Evolutionary conservation across 164 flowering plant genomes (phyloP), one percentile per base, ranked within the genome.

Genomic region (Pachysandra terminalis): DNA sequence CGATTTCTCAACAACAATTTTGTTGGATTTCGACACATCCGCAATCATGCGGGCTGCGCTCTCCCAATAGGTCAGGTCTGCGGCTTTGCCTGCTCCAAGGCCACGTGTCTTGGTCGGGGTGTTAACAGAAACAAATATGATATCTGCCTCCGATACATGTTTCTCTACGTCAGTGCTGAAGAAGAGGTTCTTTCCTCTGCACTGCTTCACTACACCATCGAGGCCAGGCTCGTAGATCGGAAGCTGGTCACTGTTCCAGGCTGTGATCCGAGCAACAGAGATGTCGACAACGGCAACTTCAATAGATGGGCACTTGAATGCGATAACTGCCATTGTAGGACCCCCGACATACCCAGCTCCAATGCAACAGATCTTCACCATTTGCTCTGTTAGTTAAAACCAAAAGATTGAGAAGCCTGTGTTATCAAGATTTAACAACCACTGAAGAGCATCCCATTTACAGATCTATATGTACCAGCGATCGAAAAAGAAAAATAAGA

Each of bases 21-120:
- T 86, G 71, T 80, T 74, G 13, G 88, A 83, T 63, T 84, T 84
- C 8, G 90, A 81, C 0, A 85, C 88, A 79, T 87, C 91, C 23
- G 86, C 91, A 51, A 87, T 87, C 91, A 85, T 82, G 5, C 88
- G 79, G 32, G 90, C 88, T 51, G 87, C 90, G 67, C 88, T 86
- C 74, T 86, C 88, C 90, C 88, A 86, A 61, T 87, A 85, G 25
- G 88, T 85, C 68, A 86, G 74, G 69, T 86, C 86, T 26, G 85
- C 84, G 5, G 85, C 90, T 67, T 83, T 83, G 52, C 90, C 90
- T 53, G 87, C 88, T 17, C 91, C 91, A 59, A 87, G 86, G 10
- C 92, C 88, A 51, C 71, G 84, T 8, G 89, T 85, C 68, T 87
- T 87, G 40, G 89, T 87, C 0, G 92, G 92, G 37, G 91, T 87